Base-by-base conservation (phyloP, 1,139 yeast genomes). In the Lodderomyces theae region DNA sequence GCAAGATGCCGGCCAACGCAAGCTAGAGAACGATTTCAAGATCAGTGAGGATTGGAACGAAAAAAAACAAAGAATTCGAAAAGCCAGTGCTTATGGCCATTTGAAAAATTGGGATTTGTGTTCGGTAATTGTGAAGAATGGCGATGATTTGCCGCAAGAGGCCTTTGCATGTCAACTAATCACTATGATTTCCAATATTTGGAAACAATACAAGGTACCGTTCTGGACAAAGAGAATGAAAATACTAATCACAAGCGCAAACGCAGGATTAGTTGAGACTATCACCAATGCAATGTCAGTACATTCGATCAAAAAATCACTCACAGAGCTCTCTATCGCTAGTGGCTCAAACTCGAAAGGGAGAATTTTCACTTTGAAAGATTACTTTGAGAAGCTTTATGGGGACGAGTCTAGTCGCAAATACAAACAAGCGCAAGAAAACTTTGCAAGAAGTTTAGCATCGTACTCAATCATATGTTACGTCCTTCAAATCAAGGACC, bases 151-250 rank as follows among this genome's bases (percentile, higher is more conserved):
- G 40, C 86, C 96, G 16, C 98, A 92, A 58, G 98, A 92, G 58
- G 97, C 98, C 0, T 89, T 92, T 69, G 98, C 98, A 0, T 89
- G 97, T 51, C 98, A 92, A 57, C 61, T 92, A 29, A 90, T 92
- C 37, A 82, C 86, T 42, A 82, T 95, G 34, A 86, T 90, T 62
- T 83, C 95, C 0, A 80, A 78, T 41, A 81, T 88, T 36, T 92
- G 97, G 97, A 77, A 79, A 39, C 74, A 69, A 25, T 76, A 78
- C 21, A 68, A 72, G 2, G 79, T 84, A 5, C 80, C 76, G 12
- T 86, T 82, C 4, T 92, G 98, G 97, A 94, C 92, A 1, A 90
- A 90, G 52, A 74, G 82, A 47, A 92, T 92, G 97, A 82, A 86
- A 50, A 92, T 92, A 44, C 69, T 92, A 45, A 83, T 92, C 32